These are phyloP conservation scores for Fusarium circinatum DNA, from an alignment of 2,329 filamentous ascomycete species.

Conservation along the genomic window DNA sequence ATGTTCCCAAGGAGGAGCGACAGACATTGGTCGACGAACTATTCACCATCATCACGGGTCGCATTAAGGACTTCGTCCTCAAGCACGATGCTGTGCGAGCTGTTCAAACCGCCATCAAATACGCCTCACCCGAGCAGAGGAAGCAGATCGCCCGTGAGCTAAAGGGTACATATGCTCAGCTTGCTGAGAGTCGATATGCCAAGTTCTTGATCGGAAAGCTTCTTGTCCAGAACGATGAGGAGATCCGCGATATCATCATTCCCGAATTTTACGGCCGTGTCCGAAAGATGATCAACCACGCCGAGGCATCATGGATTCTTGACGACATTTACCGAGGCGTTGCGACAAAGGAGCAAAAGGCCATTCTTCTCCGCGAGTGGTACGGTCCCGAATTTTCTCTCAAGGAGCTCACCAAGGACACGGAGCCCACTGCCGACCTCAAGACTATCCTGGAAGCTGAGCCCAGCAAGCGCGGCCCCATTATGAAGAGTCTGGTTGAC, in stretches of 20 bases:
- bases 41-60: slow-evolving; percentile 89
- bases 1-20: slow-evolving; percentile 89
- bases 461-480: slow-evolving; percentile 86
- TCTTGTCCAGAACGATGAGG: slow-evolving; percentile 87
- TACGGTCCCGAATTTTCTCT: slow-evolving; percentile 94
- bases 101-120: slow-evolving; percentile 96
- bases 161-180: slow-evolving; percentile 81
- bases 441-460: slow-evolving; percentile 77
- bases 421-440: slow-evolving; percentile 73
- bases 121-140: slow-evolving; percentile 85
- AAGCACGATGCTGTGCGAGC: slow-evolving; percentile 99
- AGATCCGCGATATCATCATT: slow-evolving; percentile 88
- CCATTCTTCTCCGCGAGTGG: slow-evolving; percentile 89
- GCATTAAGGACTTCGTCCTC: slow-evolving; percentile 94
- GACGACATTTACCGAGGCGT: slow-evolving; percentile 95
- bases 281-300: slow-evolving; percentile 91
- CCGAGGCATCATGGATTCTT: slow-evolving; percentile 96
- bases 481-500: slow-evolving; percentile 85
- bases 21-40: slow-evolving; percentile 88
- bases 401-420: slow-evolving; percentile 69
- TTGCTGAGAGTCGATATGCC: slow-evolving; percentile 95
- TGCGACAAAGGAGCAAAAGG: slow-evolving; percentile 87
- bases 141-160: slow-evolving; percentile 89
- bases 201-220: slow-evolving; percentile 98
- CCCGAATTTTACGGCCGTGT: slow-evolving; percentile 96